phyloP scores from a whole-genome alignment of 345 rosid species.

The Camelina neglecta region DNA sequence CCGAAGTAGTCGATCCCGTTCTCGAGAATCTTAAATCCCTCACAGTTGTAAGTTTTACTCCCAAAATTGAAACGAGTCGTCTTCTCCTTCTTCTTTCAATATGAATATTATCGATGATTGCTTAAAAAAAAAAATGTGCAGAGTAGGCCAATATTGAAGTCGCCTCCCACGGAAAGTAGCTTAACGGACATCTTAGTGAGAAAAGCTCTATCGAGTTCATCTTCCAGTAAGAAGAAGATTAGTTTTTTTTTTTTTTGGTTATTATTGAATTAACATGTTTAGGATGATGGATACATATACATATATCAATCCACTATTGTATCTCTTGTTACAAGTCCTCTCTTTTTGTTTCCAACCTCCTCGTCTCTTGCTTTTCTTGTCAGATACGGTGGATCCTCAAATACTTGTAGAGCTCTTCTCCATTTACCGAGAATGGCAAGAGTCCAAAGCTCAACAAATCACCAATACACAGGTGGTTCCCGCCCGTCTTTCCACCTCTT shows the following conservation, averaged over 20 bases:
- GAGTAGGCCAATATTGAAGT: conserved; percentile 78
- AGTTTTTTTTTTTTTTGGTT: background rate
- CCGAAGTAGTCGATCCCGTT: conserved; percentile 68
- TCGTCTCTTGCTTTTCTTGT: background rate
- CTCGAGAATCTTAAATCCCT: conserved; percentile 81
- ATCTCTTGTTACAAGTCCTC: too few relatives aligned
- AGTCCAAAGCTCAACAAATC: conserved; percentile 60
- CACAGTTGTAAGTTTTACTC: conserved; percentile 58
- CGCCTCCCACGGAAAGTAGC: conserved; percentile 74
- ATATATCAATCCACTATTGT: too few relatives aligned
- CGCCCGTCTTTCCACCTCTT: background rate
- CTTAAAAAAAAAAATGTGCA: conserved; percentile 36
- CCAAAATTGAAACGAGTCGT: too few relatives aligned
- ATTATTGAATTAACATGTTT: too few relatives aligned
- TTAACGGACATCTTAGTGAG: conserved; percentile 92
- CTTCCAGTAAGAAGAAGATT: conserved; percentile 48
- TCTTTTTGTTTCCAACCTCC: too few relatives aligned
- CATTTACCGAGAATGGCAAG: conserved; percentile 81
- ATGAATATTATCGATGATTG: background rate
- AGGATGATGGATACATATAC: background rate
- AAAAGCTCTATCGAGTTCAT: conserved; percentile 63
- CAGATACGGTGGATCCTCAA: conserved; percentile 78
- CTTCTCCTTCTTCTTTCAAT: background rate
- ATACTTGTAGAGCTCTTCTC: conserved; percentile 86
- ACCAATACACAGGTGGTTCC: conserved; percentile 82